Evolutionary conservation across 345 rosid genomes (phyloP), one percentile per base, ranked within the genome.

Genomic region (Salix exigua): DNA sequence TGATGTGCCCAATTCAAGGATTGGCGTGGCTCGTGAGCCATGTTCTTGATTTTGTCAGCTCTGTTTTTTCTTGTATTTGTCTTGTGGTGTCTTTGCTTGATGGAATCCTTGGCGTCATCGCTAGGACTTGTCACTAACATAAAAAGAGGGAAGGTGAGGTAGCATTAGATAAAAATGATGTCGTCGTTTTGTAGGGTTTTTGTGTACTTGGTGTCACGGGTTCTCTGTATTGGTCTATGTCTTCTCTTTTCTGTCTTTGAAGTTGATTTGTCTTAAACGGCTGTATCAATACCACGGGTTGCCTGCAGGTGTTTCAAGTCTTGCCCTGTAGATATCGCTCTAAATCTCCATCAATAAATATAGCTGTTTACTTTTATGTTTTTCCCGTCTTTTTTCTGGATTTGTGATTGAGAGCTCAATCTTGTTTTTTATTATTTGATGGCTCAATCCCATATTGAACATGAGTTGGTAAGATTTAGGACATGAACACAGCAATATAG

Each of bases 21-120:
- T 96, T 4, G 99, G 99, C 3, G 91, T 92, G 46, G 83, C 97
- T 2, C 95, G 95, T 61, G 98, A 94, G 84, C 82, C 23, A 25
- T 94, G 98, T 86, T 82, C 91, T 80, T 94, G 71, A 74, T 31
- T 60, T 51, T 35, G 16, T 2, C 11, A 8, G 44, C 25, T 42
- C 38, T 40, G 44, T 40, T 62, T 38, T 33, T 17, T 62, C 21
- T 26, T 30, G 33, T 35, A 72, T n/a, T 28, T 58, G 19, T 26
- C 69, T 63, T 26, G 76, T 44, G 76, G 26, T 17, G 11, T 73
- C 18, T 40, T 30, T 60, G 50, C 3, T 35, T 55, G 30, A 23
- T 53, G 66, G 48, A 13, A 35, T 72, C 10, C 23, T 55, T 33
- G 48, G 65, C 74, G 0, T 2, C n/a, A 33, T 35, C n/a, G 31